Base-by-base conservation (phyloP, 2,329 filamentous ascomycete species). In the Fusarium nelsonii region DNA sequence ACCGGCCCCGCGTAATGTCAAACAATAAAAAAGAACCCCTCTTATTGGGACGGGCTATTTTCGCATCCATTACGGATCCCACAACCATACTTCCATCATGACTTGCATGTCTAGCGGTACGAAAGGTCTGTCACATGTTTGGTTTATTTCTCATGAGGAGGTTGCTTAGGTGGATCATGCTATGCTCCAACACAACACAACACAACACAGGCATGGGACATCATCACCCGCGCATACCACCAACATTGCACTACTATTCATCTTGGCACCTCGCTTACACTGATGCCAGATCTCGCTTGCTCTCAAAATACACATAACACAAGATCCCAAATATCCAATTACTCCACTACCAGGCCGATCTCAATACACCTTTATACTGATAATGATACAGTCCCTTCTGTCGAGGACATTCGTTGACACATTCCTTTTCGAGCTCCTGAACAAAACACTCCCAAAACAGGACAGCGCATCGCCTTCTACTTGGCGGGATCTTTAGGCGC, bases 401-500 rank as follows among this genome's bases (percentile, higher is more conserved):
- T 45, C 37, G 44, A 43, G 33, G 60, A 57, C 26, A 63, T 56
- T 48, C 32, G 26, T 56, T 16, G 26, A 55, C 63, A 44, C 50
- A 33, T 59, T 60, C 44, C 46, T 36, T 41, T 63, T 70, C 40
- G 32, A 53, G 34, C 52, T 51, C 30, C 43, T 65, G 49, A 32
- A 18, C 41, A 70, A 69, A 70, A 60, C 53, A 69, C 15, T 48
- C 34, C 51, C 49, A 60, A 59, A 57, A 46, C 55, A 52, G 32
- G 51, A 45, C 58, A 44, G 58, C 60, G 33, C 44, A 69, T 52
- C 56, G 28, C 41, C 43, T 30, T 64, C 60, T 73, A 73, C 55
- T 74, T 74, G 37, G 72, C 70, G 40, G 66, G 57, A 16, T 74
- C 66, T 60, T 74, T 73, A 49, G 72, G 72, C 56, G 68, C 72